phyloP scores from a whole-genome alignment of 2,329 filamentous ascomycete genomes.

The Orbilia brochopaga region DNA sequence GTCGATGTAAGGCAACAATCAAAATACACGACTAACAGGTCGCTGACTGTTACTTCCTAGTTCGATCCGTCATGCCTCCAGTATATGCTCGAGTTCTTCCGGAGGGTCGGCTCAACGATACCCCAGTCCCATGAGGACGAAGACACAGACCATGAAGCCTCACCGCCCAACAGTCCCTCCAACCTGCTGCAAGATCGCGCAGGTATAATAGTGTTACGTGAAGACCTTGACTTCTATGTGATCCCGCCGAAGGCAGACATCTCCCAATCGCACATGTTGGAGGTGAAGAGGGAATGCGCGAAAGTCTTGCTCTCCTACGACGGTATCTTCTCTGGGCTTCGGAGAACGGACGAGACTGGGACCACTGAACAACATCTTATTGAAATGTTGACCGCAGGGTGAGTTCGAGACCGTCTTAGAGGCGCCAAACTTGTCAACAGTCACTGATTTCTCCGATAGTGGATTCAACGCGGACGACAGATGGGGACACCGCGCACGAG shows the following conservation, averaged over 20 bases:
- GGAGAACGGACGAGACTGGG: conserved; percentile 92
- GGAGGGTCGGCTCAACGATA: conserved; percentile 94
- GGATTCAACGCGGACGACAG: conserved; percentile 94
- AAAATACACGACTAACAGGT: conserved; percentile 7
- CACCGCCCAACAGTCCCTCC: conserved; percentile 52
- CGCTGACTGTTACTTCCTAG: conserved; percentile 63
- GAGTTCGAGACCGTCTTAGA: conserved; percentile 58
- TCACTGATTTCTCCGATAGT: conserved; percentile 61
- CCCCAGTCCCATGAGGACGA: conserved; percentile 68
- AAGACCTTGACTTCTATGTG: conserved; percentile 96
- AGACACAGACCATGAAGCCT: conserved; percentile 67
- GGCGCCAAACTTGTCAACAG: background rate
- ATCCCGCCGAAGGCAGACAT: conserved; percentile 89
- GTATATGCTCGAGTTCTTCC: conserved; percentile 99
- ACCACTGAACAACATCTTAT: conserved; percentile 98
- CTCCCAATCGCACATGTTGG: conserved; percentile 86
- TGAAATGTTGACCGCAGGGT: conserved; percentile 99
- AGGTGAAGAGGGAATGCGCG: conserved; percentile 90
- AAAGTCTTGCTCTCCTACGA: conserved; percentile 84
- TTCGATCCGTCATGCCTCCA: conserved; percentile 95
- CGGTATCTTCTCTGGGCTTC: conserved; percentile 93
- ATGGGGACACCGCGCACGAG: conserved; percentile 96
- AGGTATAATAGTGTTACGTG: conserved; percentile 93
- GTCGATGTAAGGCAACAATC: conserved; percentile 79
- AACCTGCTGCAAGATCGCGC: conserved; percentile 84